A percentile compares a stretch with the other conserved stretches of the same genome.
phyloP scores from a whole-genome alignment of 495 filamentous ascomycete genomes.

The Tuber microsphaerosporum region DNA sequence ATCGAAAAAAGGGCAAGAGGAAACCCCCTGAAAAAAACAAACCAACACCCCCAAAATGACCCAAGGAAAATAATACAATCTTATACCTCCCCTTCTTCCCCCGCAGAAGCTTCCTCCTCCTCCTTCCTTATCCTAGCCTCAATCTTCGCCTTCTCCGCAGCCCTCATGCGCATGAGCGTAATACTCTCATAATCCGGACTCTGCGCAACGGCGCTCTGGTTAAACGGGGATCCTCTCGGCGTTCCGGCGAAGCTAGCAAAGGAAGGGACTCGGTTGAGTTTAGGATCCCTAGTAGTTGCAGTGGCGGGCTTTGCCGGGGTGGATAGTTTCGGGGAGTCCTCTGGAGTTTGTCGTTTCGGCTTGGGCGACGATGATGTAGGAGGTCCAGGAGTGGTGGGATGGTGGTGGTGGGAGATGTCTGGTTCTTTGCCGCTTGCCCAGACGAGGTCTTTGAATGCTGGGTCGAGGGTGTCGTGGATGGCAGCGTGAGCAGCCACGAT shows the following conservation, averaged over 20 bases:
- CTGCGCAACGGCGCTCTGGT: conserved; percentile 1
- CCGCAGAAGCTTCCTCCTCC: conserved; percentile 10
- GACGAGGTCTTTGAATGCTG: conserved; percentile 26
- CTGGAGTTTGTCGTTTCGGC: not conserved
- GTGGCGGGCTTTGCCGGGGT: not conserved
- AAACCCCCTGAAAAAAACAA: not conserved
- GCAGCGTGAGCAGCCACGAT: conserved; percentile 38
- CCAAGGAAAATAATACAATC: not conserved
- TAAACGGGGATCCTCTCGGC: conserved; percentile 4
- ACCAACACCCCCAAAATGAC: not conserved
- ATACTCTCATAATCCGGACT: conserved; percentile 37
- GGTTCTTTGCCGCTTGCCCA: conserved; percentile 38
- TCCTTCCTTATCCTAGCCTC: conserved; percentile 32
- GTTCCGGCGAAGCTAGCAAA: conserved; percentile 21
- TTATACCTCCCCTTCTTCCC: not conserved
- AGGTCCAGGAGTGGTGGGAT: not conserved
- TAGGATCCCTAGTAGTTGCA: not conserved
- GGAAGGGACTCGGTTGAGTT: conserved; percentile 11
- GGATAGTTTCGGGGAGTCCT: not conserved
- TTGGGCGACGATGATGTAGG: not conserved
- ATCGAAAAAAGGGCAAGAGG: not conserved
- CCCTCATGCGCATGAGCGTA: conserved; percentile 39
- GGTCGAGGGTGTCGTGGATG: conserved; percentile 18
- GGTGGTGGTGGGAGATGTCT: conserved; percentile 18
- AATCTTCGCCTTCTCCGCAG: conserved; percentile 35